Evolutionary conservation across 768 basidiomycete species (phyloP).

Genomic region (Pulveroboletus sp.): DNA sequence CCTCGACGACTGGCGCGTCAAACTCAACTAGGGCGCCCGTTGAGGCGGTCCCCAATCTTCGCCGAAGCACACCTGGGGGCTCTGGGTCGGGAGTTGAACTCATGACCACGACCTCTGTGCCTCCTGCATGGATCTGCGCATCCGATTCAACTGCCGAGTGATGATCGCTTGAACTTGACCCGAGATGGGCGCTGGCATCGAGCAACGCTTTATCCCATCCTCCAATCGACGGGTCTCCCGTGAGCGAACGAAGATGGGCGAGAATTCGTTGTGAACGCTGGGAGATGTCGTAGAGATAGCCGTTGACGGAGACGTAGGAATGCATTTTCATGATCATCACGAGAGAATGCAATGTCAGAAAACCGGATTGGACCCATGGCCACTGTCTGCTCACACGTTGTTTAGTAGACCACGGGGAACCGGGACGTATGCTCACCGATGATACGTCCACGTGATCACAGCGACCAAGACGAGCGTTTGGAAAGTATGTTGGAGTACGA

Average conservation of each 20-base stretch:
- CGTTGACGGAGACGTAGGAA: slow-evolving; percentile 87
- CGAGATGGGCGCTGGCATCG: slow-evolving; percentile 43
- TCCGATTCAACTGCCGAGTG: slow-evolving; percentile 6
- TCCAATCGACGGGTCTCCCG: slow-evolving; percentile 42
- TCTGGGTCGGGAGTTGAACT: slow-evolving; percentile 50
- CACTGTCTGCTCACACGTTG: slow-evolving; percentile 56
- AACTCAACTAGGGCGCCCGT: slow-evolving; percentile 2
- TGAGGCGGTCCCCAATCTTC: slow-evolving; percentile 45
- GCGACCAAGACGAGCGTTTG: slow-evolving; percentile 70
- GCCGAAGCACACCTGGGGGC: slow-evolving; percentile 50
- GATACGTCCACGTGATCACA: slow-evolving; percentile 87
- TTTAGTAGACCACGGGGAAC: not conserved
- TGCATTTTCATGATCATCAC: slow-evolving; percentile 97
- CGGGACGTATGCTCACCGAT: slow-evolving; percentile 45
- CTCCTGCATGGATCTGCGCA: slow-evolving; percentile 38
- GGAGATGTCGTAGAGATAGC: slow-evolving; percentile 60
- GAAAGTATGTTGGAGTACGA: slow-evolving; percentile 72
- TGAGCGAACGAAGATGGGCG: slow-evolving; percentile 41
- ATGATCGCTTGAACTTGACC: slow-evolving; percentile 21
- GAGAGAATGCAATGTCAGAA: slow-evolving; percentile 80
- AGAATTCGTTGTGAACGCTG: slow-evolving; percentile 44
- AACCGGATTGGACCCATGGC: slow-evolving; percentile 97
- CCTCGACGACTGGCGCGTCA: not conserved
- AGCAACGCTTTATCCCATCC: slow-evolving; percentile 62
- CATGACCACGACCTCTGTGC: slow-evolving; percentile 41